Percentiles rank a stretch among this genome's conserved stretches.
Conservation (phyloP, 2,329 filamentous ascomycete genomes). For the Diaporthe citri region DNA sequence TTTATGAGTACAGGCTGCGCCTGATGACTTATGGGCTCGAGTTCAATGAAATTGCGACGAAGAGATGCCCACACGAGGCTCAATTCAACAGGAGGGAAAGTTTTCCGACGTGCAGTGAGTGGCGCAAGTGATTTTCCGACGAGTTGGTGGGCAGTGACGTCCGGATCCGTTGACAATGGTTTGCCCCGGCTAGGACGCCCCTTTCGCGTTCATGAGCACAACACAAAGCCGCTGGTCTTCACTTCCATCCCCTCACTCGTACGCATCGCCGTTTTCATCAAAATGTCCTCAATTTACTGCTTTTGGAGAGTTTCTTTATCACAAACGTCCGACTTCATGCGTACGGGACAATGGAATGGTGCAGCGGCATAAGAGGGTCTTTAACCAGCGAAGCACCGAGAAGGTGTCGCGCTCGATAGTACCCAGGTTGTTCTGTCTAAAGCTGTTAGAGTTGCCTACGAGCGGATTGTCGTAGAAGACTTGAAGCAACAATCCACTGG, state of each 20-base stretch:
- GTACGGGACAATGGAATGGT: conserved; percentile 32
- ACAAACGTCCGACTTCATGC: neutral
- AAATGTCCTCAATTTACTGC: neutral
- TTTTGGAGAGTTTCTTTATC: conserved; percentile 30
- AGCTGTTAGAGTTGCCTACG: neutral
- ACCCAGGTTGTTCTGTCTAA: neutral
- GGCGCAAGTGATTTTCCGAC: neutral
- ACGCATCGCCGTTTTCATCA: conserved; percentile 36
- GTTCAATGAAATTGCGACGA: neutral
- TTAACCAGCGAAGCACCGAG: neutral
- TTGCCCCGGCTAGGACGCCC: conserved; percentile 1
- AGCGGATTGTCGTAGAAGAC: neutral
- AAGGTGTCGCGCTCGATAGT: neutral
- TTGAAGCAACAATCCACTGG: neutral
- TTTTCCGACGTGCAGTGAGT: neutral
- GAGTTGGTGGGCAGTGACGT: neutral
- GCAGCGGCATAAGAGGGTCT: conserved; percentile 29
- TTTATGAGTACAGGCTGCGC: no score
- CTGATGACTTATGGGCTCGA: neutral
- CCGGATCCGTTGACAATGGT: conserved; percentile 31
- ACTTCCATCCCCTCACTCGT: neutral
- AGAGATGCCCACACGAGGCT: neutral
- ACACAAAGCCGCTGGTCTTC: conserved; percentile 33
- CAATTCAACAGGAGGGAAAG: neutral
- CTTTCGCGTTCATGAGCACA: conserved; percentile 12